A percentile compares a stretch with the other conserved stretches of the same genome.
phyloP scores from a whole-genome alignment of 257 asterid genomes.

The Scutellaria barbata region DNA sequence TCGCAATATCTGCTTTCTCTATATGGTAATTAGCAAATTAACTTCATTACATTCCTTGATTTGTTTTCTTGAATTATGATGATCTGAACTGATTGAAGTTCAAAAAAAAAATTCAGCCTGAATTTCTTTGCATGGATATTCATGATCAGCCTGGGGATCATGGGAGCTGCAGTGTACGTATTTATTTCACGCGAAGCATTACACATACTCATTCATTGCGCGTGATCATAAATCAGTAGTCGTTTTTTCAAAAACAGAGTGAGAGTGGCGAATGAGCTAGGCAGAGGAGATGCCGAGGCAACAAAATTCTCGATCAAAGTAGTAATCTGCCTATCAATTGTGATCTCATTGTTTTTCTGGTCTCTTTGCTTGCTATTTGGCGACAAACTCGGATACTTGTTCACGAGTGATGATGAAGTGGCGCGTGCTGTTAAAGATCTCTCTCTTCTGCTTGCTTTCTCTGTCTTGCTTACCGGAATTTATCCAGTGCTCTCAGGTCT shows the following conservation, averaged over 20 bases:
- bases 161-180: constrained; percentile 58
- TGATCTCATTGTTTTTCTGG: constrained; percentile 50
- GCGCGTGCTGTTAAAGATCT: constrained; percentile 51
- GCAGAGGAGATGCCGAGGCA: constrained; percentile 72
- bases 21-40: not conserved
- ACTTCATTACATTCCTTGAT: not conserved
- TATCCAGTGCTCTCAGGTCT: constrained; percentile 72
- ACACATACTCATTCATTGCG: not conserved
- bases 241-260: constrained; percentile 43
- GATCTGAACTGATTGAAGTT: not conserved
- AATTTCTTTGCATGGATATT: constrained; percentile 57
- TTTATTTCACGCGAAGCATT: not conserved
- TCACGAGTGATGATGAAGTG: constrained; percentile 52
- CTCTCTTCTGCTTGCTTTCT: constrained; percentile 57
- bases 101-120: constrained; percentile 40
- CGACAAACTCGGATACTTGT: constrained; percentile 55
- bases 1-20: constrained; percentile 47
- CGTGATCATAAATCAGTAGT: not conserved
- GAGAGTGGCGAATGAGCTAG: constrained; percentile 73
- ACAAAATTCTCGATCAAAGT: constrained; percentile 61
- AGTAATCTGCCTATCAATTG: constrained; percentile 47
- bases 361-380: constrained; percentile 56
- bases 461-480: constrained; percentile 62
- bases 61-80: not conserved
- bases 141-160: constrained; percentile 59